Base-by-base conservation (phyloP, 768 basidiomycete genomes). In the Agaricus subrufescens region DNA sequence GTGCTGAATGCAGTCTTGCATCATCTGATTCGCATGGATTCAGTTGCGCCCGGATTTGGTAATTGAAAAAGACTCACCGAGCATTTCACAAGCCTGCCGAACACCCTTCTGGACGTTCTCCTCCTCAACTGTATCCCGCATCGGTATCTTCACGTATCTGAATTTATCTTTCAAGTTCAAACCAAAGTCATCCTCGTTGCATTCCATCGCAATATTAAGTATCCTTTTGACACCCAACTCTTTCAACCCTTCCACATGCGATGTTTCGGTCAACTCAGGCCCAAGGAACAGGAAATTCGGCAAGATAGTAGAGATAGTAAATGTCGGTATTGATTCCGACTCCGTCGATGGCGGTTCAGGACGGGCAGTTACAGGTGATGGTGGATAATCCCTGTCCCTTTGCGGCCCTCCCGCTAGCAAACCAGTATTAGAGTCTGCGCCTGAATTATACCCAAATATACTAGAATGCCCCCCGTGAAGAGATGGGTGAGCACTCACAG, bases 111-210 rank as follows among this genome's bases (percentile, higher is more conserved):
- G 80, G 39, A 98, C 89, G 52, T 89, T 88, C 58, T 91, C 90
- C 71, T 98, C 96, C 67, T 98, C 95, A 12, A 98, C 92, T 2
- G 86, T 94, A 73, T 98, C 95, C 60, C 93, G 77, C 91, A 98
- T 95, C 7, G 94, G 90, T 42, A 98, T 89, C 63, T 84, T 87
- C 46, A 82, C 73, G 67, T 98, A 98, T 62, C 82, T 82, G 67
- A 98, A 97, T 10, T 76, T 75, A 52, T 83, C 77, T 46, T 75
- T 76, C 55, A 95, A 63, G 15, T 75, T 71, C 61, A 95, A 70
- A 2, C 88, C 91, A 50, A 85, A 84, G 63, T 93, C 86, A 61
- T 94, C 49, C 42, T 56, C 78, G 60, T 94, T 87, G 67, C 94
- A 97, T 71, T 98, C 95, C 10, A 81, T 79, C 15, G 95, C 95